These are phyloP conservation scores for Exophiala bonariae DNA, from an alignment of 2,329 filamentous ascomycete species.

Conservation along the genomic window DNA sequence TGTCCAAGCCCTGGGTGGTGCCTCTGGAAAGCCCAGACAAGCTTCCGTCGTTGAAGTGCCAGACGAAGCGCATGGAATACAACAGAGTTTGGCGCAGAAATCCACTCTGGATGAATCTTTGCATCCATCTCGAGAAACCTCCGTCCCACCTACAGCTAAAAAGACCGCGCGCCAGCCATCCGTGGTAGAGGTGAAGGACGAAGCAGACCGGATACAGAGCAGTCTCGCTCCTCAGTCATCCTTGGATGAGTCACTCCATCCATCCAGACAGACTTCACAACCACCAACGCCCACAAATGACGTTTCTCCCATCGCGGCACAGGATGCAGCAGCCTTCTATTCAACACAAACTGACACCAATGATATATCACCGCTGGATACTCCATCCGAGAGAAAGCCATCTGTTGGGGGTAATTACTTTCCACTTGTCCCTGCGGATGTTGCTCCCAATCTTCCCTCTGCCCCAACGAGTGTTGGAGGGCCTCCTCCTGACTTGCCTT, in stretches of 20 bases:
- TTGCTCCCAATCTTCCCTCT: constrained; percentile 34
- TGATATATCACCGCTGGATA: constrained; percentile 56
- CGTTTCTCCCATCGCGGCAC: constrained; percentile 24
- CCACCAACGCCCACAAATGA: constrained; percentile 15
- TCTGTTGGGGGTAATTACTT: constrained; percentile 62
- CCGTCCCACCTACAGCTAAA: constrained; percentile 32
- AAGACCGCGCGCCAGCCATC: constrained; percentile 44
- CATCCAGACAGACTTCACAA: constrained; percentile 31
- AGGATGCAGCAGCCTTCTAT: constrained; percentile 36
- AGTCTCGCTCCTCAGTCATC: constrained; percentile 48
- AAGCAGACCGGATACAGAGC: constrained; percentile 49
- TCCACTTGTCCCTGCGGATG: constrained; percentile 47
- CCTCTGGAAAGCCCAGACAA: constrained; percentile 48
- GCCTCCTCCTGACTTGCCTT: constrained; percentile 23
- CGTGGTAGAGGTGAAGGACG: constrained; percentile 62
- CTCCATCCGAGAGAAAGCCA: constrained; percentile 43
- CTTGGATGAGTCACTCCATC: constrained; percentile 51
- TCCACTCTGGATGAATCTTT: constrained; percentile 52
- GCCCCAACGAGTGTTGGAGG: constrained; percentile 25
- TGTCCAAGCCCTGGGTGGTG: constrained; percentile 54
- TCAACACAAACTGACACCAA: constrained; percentile 35
- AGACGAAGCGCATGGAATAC: constrained; percentile 55
- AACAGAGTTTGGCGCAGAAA: constrained; percentile 44
- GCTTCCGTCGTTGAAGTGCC: constrained; percentile 62
- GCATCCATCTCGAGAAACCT: constrained; percentile 49